A percentile compares a stretch with the other conserved stretches of the same genome.
These are phyloP conservation scores for Gremmenia infestans DNA, from an alignment of 2,329 filamentous ascomycete genomes.

Conservation along the genomic window DNA sequence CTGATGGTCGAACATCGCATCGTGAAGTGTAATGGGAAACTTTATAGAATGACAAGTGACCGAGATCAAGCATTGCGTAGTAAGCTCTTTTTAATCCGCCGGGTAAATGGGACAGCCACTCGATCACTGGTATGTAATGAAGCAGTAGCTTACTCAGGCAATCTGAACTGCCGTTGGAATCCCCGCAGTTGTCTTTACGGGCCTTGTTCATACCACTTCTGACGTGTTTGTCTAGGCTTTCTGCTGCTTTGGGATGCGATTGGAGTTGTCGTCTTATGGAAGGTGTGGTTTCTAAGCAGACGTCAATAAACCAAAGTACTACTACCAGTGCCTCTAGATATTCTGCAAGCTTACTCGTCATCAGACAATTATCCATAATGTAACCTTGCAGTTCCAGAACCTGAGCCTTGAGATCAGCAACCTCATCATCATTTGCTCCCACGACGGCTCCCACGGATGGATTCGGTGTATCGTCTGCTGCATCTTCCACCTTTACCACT, in stretches of 20 bases:
- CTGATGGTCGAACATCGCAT: neutral
- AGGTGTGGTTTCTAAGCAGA: neutral
- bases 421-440: neutral
- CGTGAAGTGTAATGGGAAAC: no score
- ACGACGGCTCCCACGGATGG: neutral
- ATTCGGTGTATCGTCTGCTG: neutral
- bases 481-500: neutral
- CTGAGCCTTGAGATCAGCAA: neutral
- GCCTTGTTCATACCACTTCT: neutral
- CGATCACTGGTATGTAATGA: neutral
- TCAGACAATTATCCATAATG: neutral
- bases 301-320: neutral
- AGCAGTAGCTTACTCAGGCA: no score
- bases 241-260: neutral
- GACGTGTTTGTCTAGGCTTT: neutral
- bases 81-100: neutral
- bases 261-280: neutral
- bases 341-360: neutral
- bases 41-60: neutral
- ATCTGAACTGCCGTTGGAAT: no score
- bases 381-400: neutral
- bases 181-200: no score
- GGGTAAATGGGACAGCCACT: neutral
- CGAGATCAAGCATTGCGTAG: neutral
- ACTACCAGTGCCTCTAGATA: neutral